Percentiles rank a stretch among this genome's conserved stretches.
Evolutionary conservation across 768 basidiomycete genomes (phyloP).

Genomic region (Cystobasidium tubakii): DNA sequence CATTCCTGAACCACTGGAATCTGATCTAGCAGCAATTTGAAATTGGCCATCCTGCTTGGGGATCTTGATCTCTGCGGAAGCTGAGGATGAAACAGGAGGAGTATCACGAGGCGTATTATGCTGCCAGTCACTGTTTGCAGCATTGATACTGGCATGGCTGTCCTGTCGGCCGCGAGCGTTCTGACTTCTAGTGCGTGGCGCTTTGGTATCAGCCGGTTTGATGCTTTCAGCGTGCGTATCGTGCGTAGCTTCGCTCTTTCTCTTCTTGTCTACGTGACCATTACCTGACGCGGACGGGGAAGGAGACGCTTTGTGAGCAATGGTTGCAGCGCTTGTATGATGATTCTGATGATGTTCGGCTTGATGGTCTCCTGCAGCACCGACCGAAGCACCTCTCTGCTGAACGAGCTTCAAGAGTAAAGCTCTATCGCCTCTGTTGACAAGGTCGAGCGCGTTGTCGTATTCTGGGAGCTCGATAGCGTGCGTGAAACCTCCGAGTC

Average conservation of each 20-base stretch:
- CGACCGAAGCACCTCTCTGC: neutral
- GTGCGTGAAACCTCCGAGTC: neutral
- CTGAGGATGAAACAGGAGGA: neutral
- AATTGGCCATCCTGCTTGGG: neutral
- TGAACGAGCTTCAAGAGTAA: slow-evolving; percentile 6
- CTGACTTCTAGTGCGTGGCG: neutral
- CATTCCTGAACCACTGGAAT: neutral
- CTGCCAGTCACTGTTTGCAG: neutral
- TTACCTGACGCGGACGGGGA: neutral
- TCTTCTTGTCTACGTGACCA: neutral
- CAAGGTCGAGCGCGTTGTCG: slow-evolving; percentile 4
- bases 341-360: neutral
- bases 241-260: neutral
- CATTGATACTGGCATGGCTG: neutral
- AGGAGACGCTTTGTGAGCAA: neutral
- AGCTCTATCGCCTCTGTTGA: neutral
- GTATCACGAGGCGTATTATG: neutral
- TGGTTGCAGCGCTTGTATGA: neutral
- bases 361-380: neutral
- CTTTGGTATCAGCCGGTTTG: neutral
- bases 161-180: neutral
- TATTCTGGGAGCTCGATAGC: neutral
- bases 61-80: neutral
- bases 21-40: neutral
- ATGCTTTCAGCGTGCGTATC: neutral